Evolutionary conservation across 371 early-diverging fungal genomes (phyloP).

Genomic region (Haplosporangium sp.): DNA sequence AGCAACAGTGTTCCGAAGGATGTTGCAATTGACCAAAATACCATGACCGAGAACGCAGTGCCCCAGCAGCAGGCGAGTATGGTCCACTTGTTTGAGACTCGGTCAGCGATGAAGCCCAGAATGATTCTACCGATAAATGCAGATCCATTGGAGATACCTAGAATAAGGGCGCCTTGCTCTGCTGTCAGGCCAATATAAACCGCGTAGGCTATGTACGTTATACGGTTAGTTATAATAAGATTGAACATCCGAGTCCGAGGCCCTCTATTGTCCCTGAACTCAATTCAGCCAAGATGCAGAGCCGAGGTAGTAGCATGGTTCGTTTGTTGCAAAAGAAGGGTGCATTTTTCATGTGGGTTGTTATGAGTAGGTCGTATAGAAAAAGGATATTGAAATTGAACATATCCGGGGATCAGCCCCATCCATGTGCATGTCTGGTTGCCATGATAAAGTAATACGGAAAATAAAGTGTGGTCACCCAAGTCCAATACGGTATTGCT

Average conservation of each 20-base stretch:
- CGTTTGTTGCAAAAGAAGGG: too few species aligned
- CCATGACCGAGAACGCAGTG: slow-evolving; percentile 36
- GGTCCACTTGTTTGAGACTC: slow-evolving; percentile 59
- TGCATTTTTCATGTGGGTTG: too few species aligned
- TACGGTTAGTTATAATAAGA: slow-evolving; percentile 37
- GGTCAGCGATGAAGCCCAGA: slow-evolving; percentile 62
- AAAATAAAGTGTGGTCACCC: background rate
- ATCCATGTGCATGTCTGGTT: too few species aligned
- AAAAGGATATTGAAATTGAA: too few species aligned
- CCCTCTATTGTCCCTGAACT: background rate
- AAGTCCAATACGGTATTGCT: background rate
- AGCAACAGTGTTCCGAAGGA: slow-evolving; percentile 33
- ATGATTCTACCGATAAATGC: slow-evolving; percentile 64
- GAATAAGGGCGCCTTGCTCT: slow-evolving; percentile 59
- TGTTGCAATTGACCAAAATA: slow-evolving; percentile 36
- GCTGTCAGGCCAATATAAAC: slow-evolving; percentile 52
- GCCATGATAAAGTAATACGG: too few species aligned
- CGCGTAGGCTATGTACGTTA: slow-evolving; percentile 28
- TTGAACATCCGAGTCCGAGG: slow-evolving; percentile 36
- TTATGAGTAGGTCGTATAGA: too few species aligned
- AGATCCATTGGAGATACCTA: slow-evolving; percentile 66
- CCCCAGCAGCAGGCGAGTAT: slow-evolving; percentile 57
- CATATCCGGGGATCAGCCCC: too few species aligned
- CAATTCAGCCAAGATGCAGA: background rate
- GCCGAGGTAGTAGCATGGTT: too few species aligned